These are phyloP conservation scores for Liquidambar formosana DNA, from an alignment of 164 flowering plant species.

Conservation along the genomic window DNA sequence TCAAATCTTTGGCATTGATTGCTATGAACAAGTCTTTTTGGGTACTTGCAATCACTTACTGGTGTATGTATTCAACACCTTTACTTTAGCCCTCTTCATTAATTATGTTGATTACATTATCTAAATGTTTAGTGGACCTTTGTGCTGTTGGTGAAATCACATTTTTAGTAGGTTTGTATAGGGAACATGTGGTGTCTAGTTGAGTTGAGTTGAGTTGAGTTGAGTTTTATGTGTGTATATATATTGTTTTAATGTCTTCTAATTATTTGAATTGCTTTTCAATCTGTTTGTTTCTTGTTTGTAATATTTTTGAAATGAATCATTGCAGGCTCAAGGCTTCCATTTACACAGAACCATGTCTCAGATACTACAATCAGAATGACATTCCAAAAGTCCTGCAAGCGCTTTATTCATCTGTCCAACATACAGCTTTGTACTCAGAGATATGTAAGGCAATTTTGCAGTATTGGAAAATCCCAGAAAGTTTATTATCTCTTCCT, in stretches of 20 bases:
- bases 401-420: constrained; percentile 48
- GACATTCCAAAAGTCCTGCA: constrained; percentile 66
- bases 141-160: background rate
- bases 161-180: background rate
- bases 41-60: constrained; percentile 85
- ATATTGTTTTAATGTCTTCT: constrained; percentile 2
- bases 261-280: background rate
- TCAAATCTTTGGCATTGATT: constrained; percentile 76
- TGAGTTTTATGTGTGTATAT: background rate
- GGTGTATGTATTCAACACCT: constrained; percentile 67
- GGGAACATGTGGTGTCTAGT: background rate
- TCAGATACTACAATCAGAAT: constrained; percentile 63
- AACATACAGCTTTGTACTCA: constrained; percentile 45
- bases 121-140: background rate
- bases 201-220: no score
- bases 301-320: constrained; percentile 8
- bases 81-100: background rate
- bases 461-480: constrained; percentile 67
- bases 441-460: constrained; percentile 63
- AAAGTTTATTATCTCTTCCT: constrained; percentile 22
- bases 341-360: constrained; percentile 26
- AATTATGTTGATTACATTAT: background rate
- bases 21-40: constrained; percentile 67
- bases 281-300: background rate
- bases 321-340: constrained; percentile 64